These are phyloP conservation scores for Agapanthus africanus DNA, from an alignment of 106 monocot species.

Conservation along the genomic window DNA sequence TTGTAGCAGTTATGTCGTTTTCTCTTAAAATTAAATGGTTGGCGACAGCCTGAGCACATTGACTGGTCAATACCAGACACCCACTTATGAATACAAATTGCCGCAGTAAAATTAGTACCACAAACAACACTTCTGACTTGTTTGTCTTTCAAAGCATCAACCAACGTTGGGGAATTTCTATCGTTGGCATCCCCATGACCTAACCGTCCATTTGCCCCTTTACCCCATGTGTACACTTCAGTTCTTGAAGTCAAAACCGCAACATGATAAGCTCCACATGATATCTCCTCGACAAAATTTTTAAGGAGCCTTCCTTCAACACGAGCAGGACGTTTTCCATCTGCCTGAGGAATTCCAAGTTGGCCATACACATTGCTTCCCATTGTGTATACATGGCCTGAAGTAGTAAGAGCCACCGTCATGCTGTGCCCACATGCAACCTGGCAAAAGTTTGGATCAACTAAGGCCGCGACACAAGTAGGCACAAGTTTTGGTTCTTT, in stretches of 20 bases:
- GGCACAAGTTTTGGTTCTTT: slow-evolving; percentile 69
- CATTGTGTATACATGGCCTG: slow-evolving; percentile 77
- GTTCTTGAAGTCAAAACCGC: slow-evolving; percentile 79
- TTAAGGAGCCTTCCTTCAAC: slow-evolving; percentile 70
- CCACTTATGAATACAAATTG: slow-evolving; percentile 82
- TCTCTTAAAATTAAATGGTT: slow-evolving; percentile 94
- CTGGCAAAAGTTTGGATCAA: slow-evolving; percentile 72
- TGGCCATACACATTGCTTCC: slow-evolving; percentile 78
- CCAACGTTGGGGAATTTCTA: slow-evolving; percentile 51
- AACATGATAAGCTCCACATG: slow-evolving; percentile 80
- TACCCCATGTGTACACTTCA: slow-evolving; percentile 85
- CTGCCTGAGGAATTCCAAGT: slow-evolving; percentile 65
- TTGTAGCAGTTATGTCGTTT: slow-evolving; percentile 98
- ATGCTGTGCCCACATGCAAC: slow-evolving; percentile 81
- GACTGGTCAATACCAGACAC: slow-evolving; percentile 83
- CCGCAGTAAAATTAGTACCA: slow-evolving; percentile 73
- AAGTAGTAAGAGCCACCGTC: slow-evolving; percentile 69
- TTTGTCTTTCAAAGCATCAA: slow-evolving; percentile 77
- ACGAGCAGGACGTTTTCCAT: slow-evolving; percentile 60
- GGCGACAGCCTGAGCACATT: slow-evolving; percentile 87
- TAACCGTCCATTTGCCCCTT: slow-evolving; percentile 73
- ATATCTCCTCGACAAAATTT: slow-evolving; percentile 69
- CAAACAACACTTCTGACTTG: slow-evolving; percentile 73
- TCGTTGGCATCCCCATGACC: slow-evolving; percentile 74
- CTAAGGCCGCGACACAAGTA: slow-evolving; percentile 64